Conservation (phyloP, 2,329 filamentous ascomycete genomes). For the Fusarium chlamydosporum region DNA sequence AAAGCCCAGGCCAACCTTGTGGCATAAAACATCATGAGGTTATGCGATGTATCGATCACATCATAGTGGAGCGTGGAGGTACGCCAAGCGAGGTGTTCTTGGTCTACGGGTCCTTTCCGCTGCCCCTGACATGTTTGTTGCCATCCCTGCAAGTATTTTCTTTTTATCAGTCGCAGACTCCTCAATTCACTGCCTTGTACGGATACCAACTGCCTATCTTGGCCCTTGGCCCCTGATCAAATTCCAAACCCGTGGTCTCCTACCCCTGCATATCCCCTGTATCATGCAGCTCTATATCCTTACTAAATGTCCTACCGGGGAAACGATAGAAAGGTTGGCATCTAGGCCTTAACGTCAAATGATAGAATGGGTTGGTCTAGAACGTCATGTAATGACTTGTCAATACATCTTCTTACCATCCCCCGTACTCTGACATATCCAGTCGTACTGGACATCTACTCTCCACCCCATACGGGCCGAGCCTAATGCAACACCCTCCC, state of each 20-base stretch:
- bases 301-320: too few relatives aligned
- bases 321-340: too few relatives aligned
- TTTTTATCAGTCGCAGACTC: not conserved
- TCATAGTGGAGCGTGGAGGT: not conserved
- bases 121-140: not conserved
- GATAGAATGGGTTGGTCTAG: too few relatives aligned
- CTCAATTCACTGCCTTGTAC: not conserved
- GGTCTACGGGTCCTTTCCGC: constrained; percentile 1
- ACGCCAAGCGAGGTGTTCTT: constrained; percentile 1
- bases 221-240: not conserved
- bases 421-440: too few relatives aligned
- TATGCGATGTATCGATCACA: too few relatives aligned
- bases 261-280: not conserved
- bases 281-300: not conserved
- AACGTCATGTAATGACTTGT: too few relatives aligned
- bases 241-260: not conserved
- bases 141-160: too few relatives aligned
- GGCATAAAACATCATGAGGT: not conserved
- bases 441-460: too few relatives aligned
- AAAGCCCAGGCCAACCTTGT: not conserved
- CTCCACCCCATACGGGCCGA: not conserved
- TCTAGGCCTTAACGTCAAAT: too few relatives aligned
- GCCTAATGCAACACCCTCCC: constrained; percentile 6
- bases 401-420: too few relatives aligned
- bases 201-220: constrained; percentile 1